Evolutionary conservation across 176 grass and related monocot genomes (phyloP).

Genomic region (Zoysia pacifica): DNA sequence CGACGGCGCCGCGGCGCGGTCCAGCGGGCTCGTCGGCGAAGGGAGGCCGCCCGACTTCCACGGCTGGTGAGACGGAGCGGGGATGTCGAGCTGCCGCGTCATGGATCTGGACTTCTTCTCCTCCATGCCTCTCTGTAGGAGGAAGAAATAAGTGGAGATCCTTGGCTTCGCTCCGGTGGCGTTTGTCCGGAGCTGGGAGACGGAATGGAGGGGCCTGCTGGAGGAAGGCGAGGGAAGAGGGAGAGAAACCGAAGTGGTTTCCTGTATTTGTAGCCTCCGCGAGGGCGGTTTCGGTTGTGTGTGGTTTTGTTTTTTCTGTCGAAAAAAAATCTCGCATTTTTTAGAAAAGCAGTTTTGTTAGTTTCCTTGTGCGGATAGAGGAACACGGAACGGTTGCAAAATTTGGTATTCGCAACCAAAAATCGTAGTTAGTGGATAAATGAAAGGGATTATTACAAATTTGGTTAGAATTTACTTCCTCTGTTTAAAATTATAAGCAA

Average conservation of each 20-base stretch:
- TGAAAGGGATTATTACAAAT: too few relatives aligned
- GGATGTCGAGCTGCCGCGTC: slow-evolving; percentile 37
- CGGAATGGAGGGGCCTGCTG: background rate
- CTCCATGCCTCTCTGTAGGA: slow-evolving; percentile 20
- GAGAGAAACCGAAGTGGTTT: background rate
- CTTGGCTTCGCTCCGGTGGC: slow-evolving; percentile 5
- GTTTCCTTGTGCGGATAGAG: slow-evolving; percentile 11
- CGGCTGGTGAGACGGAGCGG: slow-evolving; percentile 14
- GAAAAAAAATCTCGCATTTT: too few relatives aligned
- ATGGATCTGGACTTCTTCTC: slow-evolving; percentile 32
- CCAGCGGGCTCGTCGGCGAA: slow-evolving; percentile 59
- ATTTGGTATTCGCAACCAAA: background rate
- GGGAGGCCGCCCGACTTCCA: slow-evolving; percentile 30
- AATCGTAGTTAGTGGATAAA: background rate
- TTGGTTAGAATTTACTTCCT: too few relatives aligned
- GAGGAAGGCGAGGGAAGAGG: background rate
- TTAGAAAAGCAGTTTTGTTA: slow-evolving; percentile 23
- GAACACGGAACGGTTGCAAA: background rate
- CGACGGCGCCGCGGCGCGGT: slow-evolving; percentile 39
- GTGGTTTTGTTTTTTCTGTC: background rate
- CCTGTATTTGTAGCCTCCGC: slow-evolving; percentile 41
- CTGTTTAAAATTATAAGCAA: too few relatives aligned
- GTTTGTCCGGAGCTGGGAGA: background rate
- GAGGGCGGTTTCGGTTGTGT: slow-evolving; percentile 17
- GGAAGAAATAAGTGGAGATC: background rate